Evolutionary conservation across 2,329 filamentous ascomycete genomes (phyloP), one percentile per base, ranked within the genome.

Genomic region (Penicillium sp.): DNA sequence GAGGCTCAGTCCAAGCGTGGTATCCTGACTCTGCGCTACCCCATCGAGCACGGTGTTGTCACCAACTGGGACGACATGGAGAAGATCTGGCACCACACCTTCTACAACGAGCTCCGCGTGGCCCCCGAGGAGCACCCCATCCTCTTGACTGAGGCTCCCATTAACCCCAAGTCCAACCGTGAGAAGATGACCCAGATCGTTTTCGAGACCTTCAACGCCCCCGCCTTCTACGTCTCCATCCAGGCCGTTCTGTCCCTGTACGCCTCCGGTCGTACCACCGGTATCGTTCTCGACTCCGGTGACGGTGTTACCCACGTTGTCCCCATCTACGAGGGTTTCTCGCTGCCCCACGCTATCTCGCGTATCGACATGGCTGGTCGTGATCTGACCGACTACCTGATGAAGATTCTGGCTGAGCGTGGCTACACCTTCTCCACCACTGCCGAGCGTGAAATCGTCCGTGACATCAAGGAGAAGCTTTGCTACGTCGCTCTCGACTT

Each of bases 41-140:
- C 94, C 76, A 99, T 99, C 77, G 94, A 99, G 86, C 94, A 99
- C 87, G 94, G 94, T 94, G 94, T 99, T 72, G 94, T 99, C 76
- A 99, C 94, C 82, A 97, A 97, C 90, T 99, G 94, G 94, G 94
- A 99, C 79, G 94, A 97, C 80, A 97, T 97, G 94, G 94, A 97
- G 85, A 97, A 97, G 88, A 97, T 99, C 72, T 99, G 94, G 94
- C 94, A 99, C 81, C 94, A 99, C 90, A 97, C 94, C 76, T 99
- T 99, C 86, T 99, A 97, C 90, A 99, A 99, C 83, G 94, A 99
- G 85, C 86, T 99, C 75, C 92, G 94, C 92, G 94, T 99, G 64
- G 94, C 94, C 71, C 94, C 94, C 70, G 94, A 99, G 86, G 94
- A 99, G 88, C 94, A 99, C 87, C 94, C 94, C 71, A 92, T 97